Evolutionary conservation across 495 filamentous ascomycete genomes (phyloP).

Genomic region (Xanthoparmelia taractica): DNA sequence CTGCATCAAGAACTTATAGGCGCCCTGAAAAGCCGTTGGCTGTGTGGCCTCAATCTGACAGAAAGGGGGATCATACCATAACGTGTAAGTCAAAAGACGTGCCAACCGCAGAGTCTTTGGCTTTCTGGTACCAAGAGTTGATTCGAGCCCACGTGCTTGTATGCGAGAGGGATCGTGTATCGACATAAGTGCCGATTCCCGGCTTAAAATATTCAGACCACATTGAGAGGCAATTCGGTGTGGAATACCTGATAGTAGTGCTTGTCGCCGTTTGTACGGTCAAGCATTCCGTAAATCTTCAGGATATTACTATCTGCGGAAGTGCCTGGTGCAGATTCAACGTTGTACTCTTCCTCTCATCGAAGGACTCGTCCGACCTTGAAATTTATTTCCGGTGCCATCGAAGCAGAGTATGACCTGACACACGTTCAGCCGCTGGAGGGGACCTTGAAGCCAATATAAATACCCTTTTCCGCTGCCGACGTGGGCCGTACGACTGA

Average conservation of each 20-base stretch:
- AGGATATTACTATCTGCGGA: conserved; percentile 81
- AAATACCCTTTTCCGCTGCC: conserved; percentile 19
- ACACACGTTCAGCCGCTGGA: conserved; percentile 29
- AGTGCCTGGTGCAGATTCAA: conserved; percentile 50
- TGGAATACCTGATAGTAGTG: conserved; percentile 55
- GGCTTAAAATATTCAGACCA: conserved; percentile 46
- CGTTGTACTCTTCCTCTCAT: neutral
- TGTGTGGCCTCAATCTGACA: neutral
- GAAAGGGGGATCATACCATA: conserved; percentile 13
- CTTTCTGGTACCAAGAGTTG: conserved; percentile 70
- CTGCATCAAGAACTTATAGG: conserved; percentile 83
- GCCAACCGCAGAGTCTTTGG: conserved; percentile 78
- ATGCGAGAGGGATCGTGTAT: conserved; percentile 56
- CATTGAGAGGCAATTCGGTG: conserved; percentile 20
- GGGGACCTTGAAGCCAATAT: neutral
- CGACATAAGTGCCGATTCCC: conserved; percentile 78
- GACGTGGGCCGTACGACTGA: conserved; percentile 14
- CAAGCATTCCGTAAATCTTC: conserved; percentile 68
- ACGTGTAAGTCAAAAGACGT: conserved; percentile 72
- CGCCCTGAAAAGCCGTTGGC: conserved; percentile 48
- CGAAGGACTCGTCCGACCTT: conserved; percentile 38
- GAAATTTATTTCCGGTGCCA: conserved; percentile 83
- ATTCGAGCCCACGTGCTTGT: conserved; percentile 55
- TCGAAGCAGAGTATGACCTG: conserved; percentile 80
- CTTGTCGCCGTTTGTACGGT: conserved; percentile 43